Evolutionary conservation across 768 basidiomycete genomes (phyloP), one percentile per base, ranked within the genome.

Genomic region (Rickenella mellea): DNA sequence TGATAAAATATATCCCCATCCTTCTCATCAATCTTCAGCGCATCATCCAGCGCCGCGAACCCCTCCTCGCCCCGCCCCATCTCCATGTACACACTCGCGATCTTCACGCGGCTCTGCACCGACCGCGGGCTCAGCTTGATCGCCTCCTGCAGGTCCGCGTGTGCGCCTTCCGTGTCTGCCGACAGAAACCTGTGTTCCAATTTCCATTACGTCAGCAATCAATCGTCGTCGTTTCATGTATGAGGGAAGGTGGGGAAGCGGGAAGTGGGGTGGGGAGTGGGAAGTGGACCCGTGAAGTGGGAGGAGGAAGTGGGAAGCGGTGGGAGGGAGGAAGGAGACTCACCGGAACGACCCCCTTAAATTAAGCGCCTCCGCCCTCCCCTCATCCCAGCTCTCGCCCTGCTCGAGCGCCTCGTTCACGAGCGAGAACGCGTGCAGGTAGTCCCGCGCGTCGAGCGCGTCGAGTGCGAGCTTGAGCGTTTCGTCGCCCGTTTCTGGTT

Each of bases 1-100:
- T 99, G 96, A 64, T 99, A 99, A 69, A 89, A 98, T 43, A 96
- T 90, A 61, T 98, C 94, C 0, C 94, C 83, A 63, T 98, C 93
- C 37, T 79, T 67, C 5, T 80, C 66, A 53, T 98, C 81, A 51
- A 84, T 74, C 51, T 72, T 69, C 56, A 91, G 82, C 1, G 96
- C 96, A 48, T 83, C 71, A 32, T 94, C 92, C 57, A 97, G 98
- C 58, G 84, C 87, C 45, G 83, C 78, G 62, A 98, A 92, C 1
- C 94, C 86, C 49, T 76, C 78, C 15, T 69, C 64, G 10, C 86
- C 73, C 48, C 91, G 76, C 29, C 83, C 82, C 53, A 93, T 82
- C 59, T 99, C 96, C 94, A 99, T 98, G 61, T 93, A 73, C 28
- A 98, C 92, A 52, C 84, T 89, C 11, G 94, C 96, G 47, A 98